A percentile compares a stretch with the other conserved stretches of the same genome.
Evolutionary conservation across 1,284 basidiomycete species (phyloP).

Genomic region (Apiotrichum gracile): DNA sequence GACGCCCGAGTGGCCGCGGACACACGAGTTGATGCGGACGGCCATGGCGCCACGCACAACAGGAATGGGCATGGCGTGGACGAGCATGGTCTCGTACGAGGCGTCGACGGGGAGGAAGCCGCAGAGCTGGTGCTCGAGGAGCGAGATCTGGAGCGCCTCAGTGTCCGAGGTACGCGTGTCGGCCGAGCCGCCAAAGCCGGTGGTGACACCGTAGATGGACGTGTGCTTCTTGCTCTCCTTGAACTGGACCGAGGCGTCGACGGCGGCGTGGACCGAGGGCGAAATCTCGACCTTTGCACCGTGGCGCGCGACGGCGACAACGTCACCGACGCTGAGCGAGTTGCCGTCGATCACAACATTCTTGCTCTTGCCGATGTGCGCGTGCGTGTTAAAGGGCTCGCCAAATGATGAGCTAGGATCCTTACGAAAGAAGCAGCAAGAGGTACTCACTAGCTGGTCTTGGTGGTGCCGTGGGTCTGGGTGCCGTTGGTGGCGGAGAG

Average conservation of each 20-base stretch:
- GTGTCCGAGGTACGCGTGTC: slow-evolving; percentile 18
- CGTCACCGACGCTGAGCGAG: slow-evolving; percentile 12
- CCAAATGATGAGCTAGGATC: too few species aligned
- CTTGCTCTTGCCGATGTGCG: too few species aligned
- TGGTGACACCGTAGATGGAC: slow-evolving; percentile 19
- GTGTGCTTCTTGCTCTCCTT: slow-evolving; percentile 20
- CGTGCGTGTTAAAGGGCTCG: too few species aligned
- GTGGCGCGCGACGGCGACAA: slow-evolving; percentile 16
- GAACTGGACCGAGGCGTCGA: slow-evolving; percentile 16
- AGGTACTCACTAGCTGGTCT: too few species aligned
- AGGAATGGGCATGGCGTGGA: slow-evolving; percentile 16
- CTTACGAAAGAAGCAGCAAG: too few species aligned
- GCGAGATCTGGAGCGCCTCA: slow-evolving; percentile 18
- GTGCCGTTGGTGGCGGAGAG: too few species aligned
- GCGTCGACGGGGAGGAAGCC: slow-evolving; percentile 16
- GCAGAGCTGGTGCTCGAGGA: slow-evolving; percentile 22
- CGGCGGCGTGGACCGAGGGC: slow-evolving; percentile 1
- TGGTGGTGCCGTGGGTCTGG: too few species aligned
- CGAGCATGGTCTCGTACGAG: slow-evolving; percentile 16
- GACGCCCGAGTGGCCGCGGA: slow-evolving; percentile 21
- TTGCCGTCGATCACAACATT: slow-evolving; percentile 15
- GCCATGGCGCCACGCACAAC: slow-evolving; percentile 18
- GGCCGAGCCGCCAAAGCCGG: slow-evolving; percentile 17
- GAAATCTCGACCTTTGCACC: slow-evolving; percentile 11
- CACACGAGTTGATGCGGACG: slow-evolving; percentile 16